Evolutionary conservation across 2,329 filamentous ascomycete genomes (phyloP), one percentile per base, ranked within the genome.

Genomic region (Dichotomopilus funicola): DNA sequence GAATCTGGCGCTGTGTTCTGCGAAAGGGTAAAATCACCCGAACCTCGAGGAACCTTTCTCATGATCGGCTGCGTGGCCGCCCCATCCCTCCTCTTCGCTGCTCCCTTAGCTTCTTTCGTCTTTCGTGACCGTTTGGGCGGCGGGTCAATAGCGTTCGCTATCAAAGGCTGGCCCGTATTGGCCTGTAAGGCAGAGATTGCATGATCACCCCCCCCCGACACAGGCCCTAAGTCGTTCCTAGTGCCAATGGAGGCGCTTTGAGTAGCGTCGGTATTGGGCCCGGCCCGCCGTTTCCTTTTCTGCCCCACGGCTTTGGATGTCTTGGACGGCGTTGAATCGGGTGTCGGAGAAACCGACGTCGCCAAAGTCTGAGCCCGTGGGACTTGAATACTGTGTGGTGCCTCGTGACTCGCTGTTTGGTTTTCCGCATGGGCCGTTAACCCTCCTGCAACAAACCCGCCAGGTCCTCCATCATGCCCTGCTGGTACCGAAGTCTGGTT

Each of bases 61-160:
- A 46, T n/a, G 5, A 59, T 41, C 4, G 53, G 48, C 7, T 55
- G 48, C 1, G 43, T 36, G 12, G 59, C 49, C 12, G 59, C 37
- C 53, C 43, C 55, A 49, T 54, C 54, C n/a, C 51, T 55, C 48
- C 57, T 61, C 43, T 62, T 58, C 46, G 68, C 52, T 56, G 57
- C 48, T 36, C 58, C 11, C 50, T 59, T 63, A 12, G 66, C 44
- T 11, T 68, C 67, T 47, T 68, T 71, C 13, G 64, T 64, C 54
- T 73, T 75, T 10, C 71, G 65, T 53, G 71, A 70, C 35, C 71
- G 66, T 56, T 75, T 75, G 2, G 70, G 57, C 42, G 68, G 62
- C 10, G 71, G 69, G 1, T 64, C 54, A 33, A 53, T 7, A 36
- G 48, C 35, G 9, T 53, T 27, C 34, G 51, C 12, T 13, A 45